These are phyloP conservation scores for Hippophae rhamnoides DNA, from an alignment of 306 rosid genomes.

Conservation along the genomic window DNA sequence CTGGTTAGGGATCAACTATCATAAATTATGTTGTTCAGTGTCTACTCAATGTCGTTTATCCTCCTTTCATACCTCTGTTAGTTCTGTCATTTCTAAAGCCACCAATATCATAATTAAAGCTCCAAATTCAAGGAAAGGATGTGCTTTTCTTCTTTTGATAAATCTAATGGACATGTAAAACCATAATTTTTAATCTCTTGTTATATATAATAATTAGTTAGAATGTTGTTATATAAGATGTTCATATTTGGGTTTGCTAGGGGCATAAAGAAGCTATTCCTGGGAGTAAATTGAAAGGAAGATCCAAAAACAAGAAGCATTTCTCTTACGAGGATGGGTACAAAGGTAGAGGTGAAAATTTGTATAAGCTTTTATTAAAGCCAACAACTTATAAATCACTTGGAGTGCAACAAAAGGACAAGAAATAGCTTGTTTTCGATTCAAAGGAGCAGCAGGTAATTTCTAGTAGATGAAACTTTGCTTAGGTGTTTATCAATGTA, in stretches of 20 bases:
- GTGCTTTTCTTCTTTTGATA: conserved; percentile 5
- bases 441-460: conserved; percentile 51
- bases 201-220: too few relatives aligned
- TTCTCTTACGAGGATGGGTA: too few relatives aligned
- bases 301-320: too few relatives aligned
- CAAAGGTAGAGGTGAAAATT: too few relatives aligned
- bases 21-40: conserved; percentile 26
- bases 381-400: conserved; percentile 34
- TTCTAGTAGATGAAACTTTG: too few relatives aligned
- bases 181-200: background rate
- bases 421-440: conserved; percentile 33
- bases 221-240: too few relatives aligned
- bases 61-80: conserved; percentile 18
- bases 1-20: too few relatives aligned
- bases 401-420: conserved; percentile 41
- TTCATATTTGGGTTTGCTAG: too few relatives aligned
- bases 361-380: too few relatives aligned
- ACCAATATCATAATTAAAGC: conserved; percentile 13
- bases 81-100: conserved; percentile 17
- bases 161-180: conserved; percentile 10
- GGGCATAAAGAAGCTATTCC: too few relatives aligned
- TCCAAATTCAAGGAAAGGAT: conserved; percentile 19
- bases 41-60: conserved; percentile 15
- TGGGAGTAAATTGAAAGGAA: too few relatives aligned
- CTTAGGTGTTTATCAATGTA: too few relatives aligned